A percentile compares a stretch with the other conserved stretches of the same genome.
Conservation (phyloP, 2,329 filamentous ascomycete species). For the Chalaropsis thielavioides region DNA sequence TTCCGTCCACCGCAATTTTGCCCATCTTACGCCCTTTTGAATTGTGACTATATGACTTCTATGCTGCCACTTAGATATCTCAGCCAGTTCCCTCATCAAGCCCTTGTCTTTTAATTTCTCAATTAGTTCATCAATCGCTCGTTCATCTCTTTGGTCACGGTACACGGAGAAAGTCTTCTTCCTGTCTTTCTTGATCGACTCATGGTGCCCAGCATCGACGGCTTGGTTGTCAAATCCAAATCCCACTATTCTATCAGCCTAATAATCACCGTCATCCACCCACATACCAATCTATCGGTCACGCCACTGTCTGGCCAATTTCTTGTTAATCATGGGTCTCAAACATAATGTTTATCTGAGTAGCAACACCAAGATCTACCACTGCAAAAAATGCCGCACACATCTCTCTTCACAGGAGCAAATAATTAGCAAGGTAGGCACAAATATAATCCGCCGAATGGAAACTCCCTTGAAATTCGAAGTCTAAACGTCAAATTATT, state of each 20-base stretch:
- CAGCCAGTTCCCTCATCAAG: too few species aligned
- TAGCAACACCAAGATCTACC: constrained; percentile 66
- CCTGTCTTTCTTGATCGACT: not conserved
- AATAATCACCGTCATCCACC: not conserved
- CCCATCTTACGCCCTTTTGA: too few species aligned
- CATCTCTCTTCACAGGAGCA: constrained; percentile 92
- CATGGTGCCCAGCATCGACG: not conserved
- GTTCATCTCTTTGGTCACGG: too few species aligned
- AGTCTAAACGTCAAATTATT: not conserved
- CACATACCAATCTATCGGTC: not conserved
- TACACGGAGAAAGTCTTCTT: not conserved
- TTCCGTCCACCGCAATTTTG: too few species aligned
- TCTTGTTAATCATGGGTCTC: constrained; percentile 56
- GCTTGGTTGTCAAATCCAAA: not conserved
- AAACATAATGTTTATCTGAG: constrained; percentile 84
- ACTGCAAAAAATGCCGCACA: constrained; percentile 88
- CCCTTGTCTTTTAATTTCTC: too few species aligned
- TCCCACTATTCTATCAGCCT: not conserved
- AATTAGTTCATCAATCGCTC: too few species aligned
- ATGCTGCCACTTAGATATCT: too few species aligned
- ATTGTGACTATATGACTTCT: too few species aligned
- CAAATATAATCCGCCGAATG: not conserved
- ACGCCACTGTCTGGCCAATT: not conserved
- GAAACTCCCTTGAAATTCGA: not conserved
- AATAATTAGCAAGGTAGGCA: constrained; percentile 76